These are phyloP conservation scores for Laetiporus sulphureus DNA, from an alignment of 1,284 basidiomycete species.

Conservation along the genomic window DNA sequence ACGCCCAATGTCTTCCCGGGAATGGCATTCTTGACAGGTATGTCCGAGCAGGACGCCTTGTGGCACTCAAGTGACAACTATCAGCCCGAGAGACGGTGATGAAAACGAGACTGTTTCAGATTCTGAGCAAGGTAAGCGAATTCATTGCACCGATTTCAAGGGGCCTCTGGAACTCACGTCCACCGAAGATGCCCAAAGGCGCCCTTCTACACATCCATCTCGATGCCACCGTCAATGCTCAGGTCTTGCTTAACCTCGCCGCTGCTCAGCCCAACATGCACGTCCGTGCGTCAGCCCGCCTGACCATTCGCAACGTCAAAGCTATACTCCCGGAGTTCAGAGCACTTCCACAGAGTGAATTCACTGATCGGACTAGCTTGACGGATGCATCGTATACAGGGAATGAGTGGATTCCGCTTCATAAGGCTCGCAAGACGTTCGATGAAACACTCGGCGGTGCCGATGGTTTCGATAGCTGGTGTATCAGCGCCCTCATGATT, in stretches of 20 bases:
- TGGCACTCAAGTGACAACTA: too few species aligned
- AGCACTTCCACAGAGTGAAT: slow-evolving; percentile 33
- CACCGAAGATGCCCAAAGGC: slow-evolving; percentile 70
- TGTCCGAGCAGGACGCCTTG: too few species aligned
- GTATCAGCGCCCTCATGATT: slow-evolving; percentile 50
- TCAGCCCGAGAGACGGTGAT: slow-evolving; percentile 53
- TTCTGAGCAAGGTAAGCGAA: slow-evolving; percentile 46
- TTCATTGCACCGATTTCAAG: too few species aligned
- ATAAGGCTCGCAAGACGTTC: slow-evolving; percentile 48
- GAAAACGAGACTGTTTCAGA: slow-evolving; percentile 50
- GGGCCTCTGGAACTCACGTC: too few species aligned
- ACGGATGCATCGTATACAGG: slow-evolving; percentile 38
- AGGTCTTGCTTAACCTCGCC: slow-evolving; percentile 44
- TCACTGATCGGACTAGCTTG: slow-evolving; percentile 29
- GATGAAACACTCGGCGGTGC: slow-evolving; percentile 44
- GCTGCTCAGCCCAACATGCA: slow-evolving; percentile 52
- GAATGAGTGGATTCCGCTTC: slow-evolving; percentile 47
- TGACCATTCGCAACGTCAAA: slow-evolving; percentile 34
- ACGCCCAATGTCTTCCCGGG: slow-evolving; percentile 59
- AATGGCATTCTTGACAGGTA: slow-evolving; percentile 69
- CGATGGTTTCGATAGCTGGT: slow-evolving; percentile 63
- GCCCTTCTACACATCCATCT: slow-evolving; percentile 65
- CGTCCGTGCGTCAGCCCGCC: slow-evolving; percentile 35
- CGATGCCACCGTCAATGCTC: slow-evolving; percentile 57
- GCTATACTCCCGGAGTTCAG: slow-evolving; percentile 43